Conservation (phyloP, 2,329 filamentous ascomycete genomes). For the Tricladium varicosporioides region DNA sequence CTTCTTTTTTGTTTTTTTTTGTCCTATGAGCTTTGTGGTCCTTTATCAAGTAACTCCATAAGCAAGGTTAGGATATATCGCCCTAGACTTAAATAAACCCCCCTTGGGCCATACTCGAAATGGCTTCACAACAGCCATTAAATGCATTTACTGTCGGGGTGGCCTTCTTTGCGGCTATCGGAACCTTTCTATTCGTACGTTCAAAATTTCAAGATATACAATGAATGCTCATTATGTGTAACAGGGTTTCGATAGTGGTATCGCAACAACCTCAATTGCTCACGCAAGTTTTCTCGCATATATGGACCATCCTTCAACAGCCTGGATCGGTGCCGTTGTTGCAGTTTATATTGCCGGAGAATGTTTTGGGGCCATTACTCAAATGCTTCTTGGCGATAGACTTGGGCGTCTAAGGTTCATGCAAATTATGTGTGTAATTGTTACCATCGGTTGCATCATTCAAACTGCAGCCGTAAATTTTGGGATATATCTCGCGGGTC, state of each 20-base stretch:
- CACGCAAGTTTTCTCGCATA: conserved; percentile 59
- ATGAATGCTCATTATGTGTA: background rate
- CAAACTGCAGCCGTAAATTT: conserved; percentile 55
- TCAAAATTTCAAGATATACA: background rate
- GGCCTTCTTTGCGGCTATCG: conserved; percentile 56
- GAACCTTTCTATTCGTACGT: conserved; percentile 56
- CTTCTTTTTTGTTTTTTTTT: background rate
- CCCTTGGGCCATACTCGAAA: background rate
- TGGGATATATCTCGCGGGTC: conserved; percentile 52
- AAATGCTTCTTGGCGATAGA: conserved; percentile 52
- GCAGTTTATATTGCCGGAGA: conserved; percentile 60
- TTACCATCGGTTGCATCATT: conserved; percentile 52
- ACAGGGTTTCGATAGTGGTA: conserved; percentile 60
- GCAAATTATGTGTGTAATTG: conserved; percentile 51
- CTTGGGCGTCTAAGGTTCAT: conserved; percentile 53
- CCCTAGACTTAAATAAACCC: too few species aligned
- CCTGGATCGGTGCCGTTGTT: conserved; percentile 55
- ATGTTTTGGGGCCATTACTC: conserved; percentile 50
- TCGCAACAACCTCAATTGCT: conserved; percentile 58
- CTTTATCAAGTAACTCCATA: background rate
- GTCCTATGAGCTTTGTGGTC: background rate
- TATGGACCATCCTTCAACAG: conserved; percentile 53
- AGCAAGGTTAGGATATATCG: too few species aligned
- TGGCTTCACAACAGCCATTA: background rate
- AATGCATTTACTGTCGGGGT: conserved; percentile 38